Conservation (phyloP, 2,329 filamentous ascomycete species). For the Fusarium clavum region DNA sequence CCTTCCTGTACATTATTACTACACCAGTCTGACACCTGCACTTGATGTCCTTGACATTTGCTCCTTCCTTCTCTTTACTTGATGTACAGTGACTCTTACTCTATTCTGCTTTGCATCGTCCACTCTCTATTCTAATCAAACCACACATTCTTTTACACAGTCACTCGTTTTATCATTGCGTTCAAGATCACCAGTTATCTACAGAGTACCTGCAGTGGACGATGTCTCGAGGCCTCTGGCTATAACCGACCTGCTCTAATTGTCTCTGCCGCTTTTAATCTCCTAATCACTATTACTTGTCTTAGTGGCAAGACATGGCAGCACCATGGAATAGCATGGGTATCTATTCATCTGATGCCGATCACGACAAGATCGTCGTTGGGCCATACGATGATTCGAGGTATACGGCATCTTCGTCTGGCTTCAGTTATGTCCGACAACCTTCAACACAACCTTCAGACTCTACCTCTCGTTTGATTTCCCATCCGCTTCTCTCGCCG, state of each 20-base stretch:
- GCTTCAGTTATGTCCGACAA: constrained; percentile 35
- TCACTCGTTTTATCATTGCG: neutral
- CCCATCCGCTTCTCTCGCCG: constrained; percentile 42
- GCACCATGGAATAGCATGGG: constrained; percentile 35
- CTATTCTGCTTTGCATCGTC: neutral
- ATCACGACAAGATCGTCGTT: constrained; percentile 28
- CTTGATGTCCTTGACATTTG: constrained; percentile 4
- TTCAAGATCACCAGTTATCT: neutral
- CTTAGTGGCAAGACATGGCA: constrained; percentile 34
- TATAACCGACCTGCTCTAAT: neutral
- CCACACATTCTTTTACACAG: neutral
- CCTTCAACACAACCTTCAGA: constrained; percentile 40
- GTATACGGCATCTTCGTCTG: constrained; percentile 33
- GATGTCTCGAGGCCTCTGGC: constrained; percentile 21
- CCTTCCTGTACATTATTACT: neutral
- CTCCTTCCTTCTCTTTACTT: constrained; percentile 1
- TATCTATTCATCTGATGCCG: constrained; percentile 21
- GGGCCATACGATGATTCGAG: constrained; percentile 34
- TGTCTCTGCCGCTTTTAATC: neutral
- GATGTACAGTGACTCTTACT: neutral
- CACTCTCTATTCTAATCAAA: neutral
- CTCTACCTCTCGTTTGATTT: constrained; percentile 36
- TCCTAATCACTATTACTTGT: neutral
- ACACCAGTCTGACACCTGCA: neutral
- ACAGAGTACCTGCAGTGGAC: neutral